Base-by-base conservation (phyloP, 345 rosid genomes). In the Gossypium thurberi region DNA sequence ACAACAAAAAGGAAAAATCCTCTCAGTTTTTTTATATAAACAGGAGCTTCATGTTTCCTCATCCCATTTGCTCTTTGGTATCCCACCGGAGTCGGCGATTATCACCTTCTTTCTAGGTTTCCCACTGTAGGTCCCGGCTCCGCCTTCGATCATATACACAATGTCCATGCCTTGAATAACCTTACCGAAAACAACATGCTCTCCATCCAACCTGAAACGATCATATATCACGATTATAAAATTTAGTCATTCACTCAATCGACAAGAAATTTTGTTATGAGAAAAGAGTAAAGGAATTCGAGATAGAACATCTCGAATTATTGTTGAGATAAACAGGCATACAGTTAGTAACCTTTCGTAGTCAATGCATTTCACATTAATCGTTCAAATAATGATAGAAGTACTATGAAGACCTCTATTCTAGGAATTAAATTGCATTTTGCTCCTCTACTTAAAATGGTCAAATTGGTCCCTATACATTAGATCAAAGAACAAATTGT, bases 41-140 rank as follows among this genome's bases (percentile, higher is more conserved):
- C 14, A 65, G 71, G 43, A 15, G 64, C 18, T 62, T 89, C 90
- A 84, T 58, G 84, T 77, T 76, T 90, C 97, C 77, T 87, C 96
- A 47, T 90, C 96, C 97, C 99, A 92, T 83, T 91, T 91, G 81
- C 81, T 84, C 77, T 85, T 89, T 0, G 96, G 92, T 72, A 91
- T 90, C 91, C 89, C 96, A 50, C 98, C 97, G 0, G 88, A 87
- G 80, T 92, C 97, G 0, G 94, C 90, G 66, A 95, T 85, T 28
- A 78, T 83, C 18, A 92, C 98, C 79, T 86, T 92, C 87, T 92
- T 92, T 82, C 98, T 83, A 2, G 97, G 99, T 76, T 95, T 92
- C 69, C 96, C 97, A 46, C 82, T 92, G 82, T 92, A 95, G 18
- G 99, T 95, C 50, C 99, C 99, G 2, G 97, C 99, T 57, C 99